Evolutionary conservation across 371 early-diverging fungal species (phyloP), one percentile per base, ranked within the genome.

Genomic region (Rhizopus microsporus): DNA sequence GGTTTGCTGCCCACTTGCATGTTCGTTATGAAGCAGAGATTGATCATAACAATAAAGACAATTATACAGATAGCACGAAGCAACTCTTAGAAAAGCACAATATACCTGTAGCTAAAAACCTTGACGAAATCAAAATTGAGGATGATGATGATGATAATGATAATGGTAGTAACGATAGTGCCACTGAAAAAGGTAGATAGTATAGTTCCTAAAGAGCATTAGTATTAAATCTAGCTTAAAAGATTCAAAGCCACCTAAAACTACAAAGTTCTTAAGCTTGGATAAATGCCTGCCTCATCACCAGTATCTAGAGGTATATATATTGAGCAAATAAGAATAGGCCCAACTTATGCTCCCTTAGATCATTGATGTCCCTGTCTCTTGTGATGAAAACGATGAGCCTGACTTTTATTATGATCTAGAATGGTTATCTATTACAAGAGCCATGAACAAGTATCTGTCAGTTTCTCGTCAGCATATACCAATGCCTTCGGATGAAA

Each of bases 1-100:
- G 99, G 99, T 96, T 96, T 63, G 71, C 95, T 7, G 96, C 96
- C 3, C 94, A 93, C 68, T 61, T 96, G 57, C 98, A 98, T 63
- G 94, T 95, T n/a, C 83, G 90, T 30, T 97, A 86, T 67, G 72
- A 88, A 29, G 97, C 95, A 2, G 29, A 86, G 0, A 81, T 91
- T 7, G 48, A 68, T 10, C 85, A 93, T 54, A 64, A 80, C 38
- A 17, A 68, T 29, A 59, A 59, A 1, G 48, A 56, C 1, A 39
- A 39, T 0, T 59, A 64, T 54, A 57, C 69, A 10, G 9, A 30
- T 0, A 42, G 30, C 30, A 37, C 54, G 45, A 31, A 16, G 47
- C 23, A 38, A 23, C 38, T 63, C 10, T 33, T 63, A 1, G 7
- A 33, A 10, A 50, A 40, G 13, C 0, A 38, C 10, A 54, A 53